These are phyloP conservation scores for Pichia sp. DNA, from an alignment of 1,139 yeast species.

Conservation along the genomic window DNA sequence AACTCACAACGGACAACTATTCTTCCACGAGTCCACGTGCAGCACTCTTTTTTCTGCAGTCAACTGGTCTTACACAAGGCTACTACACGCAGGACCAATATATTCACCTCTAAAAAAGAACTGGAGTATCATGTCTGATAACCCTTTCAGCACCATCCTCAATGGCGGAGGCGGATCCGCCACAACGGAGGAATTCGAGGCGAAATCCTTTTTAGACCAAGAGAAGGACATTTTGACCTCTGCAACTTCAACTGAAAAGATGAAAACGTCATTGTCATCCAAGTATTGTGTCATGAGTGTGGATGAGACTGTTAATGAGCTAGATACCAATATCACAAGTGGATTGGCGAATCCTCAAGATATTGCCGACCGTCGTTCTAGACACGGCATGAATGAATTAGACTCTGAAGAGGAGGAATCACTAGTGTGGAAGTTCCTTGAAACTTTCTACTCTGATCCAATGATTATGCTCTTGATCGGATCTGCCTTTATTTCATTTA, in stretches of 20 bases:
- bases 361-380: slow-evolving; percentile 56
- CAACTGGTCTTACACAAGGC: no score
- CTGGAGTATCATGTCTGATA: slow-evolving; percentile 19
- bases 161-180: slow-evolving; percentile 7
- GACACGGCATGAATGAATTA: slow-evolving; percentile 76
- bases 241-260: slow-evolving; percentile 14
- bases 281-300: slow-evolving; percentile 50
- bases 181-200: slow-evolving; percentile 12
- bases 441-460: slow-evolving; percentile 84
- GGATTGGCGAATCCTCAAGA: slow-evolving; percentile 71
- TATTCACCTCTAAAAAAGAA: no score
- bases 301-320: slow-evolving; percentile 53
- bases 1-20: no score
- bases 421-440: slow-evolving; percentile 57
- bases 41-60: no score
- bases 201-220: slow-evolving; percentile 4
- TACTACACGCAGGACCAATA: no score
- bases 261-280: slow-evolving; percentile 34
- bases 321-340: slow-evolving; percentile 48
- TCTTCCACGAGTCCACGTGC: no score
- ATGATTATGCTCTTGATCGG: slow-evolving; percentile 80
- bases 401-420: slow-evolving; percentile 70
- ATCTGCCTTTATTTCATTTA: slow-evolving; percentile 74
- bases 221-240: slow-evolving; percentile 14
- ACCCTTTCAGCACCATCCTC: slow-evolving; percentile 14